Conservation (phyloP, 208 protist genomes). For the Borovskyia barvae region DNA sequence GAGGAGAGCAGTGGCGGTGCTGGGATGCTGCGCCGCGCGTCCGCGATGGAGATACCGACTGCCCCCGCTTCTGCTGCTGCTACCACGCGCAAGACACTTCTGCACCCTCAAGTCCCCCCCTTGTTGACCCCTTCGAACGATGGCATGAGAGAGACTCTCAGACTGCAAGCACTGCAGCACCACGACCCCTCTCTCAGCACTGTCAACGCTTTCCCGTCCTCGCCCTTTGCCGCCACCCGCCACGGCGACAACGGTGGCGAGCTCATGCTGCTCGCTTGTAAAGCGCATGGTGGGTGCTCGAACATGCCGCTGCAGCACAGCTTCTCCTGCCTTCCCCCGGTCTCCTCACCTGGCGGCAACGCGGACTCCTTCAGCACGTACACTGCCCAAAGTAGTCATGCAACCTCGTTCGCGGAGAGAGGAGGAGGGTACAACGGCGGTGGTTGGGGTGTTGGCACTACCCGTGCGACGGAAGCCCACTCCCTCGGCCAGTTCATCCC, state of each 20-base stretch:
- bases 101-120: too few relatives aligned
- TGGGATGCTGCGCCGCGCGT: too few relatives aligned
- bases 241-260: slow-evolving; percentile 10
- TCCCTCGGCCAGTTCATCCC: slow-evolving; percentile 10
- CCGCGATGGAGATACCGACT: too few relatives aligned
- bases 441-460: too few relatives aligned
- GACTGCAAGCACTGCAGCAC: too few relatives aligned
- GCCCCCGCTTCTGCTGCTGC: too few relatives aligned
- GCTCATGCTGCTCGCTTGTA: slow-evolving; percentile 22
- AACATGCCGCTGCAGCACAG: slow-evolving; percentile 8
- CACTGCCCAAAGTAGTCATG: slow-evolving; percentile 2
- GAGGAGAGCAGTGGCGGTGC: too few relatives aligned
- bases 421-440: background rate
- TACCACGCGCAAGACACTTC: too few relatives aligned
- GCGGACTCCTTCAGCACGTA: slow-evolving; percentile 3
- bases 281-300: background rate
- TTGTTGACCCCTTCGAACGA: too few relatives aligned
- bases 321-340: slow-evolving; percentile 7
- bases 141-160: too few relatives aligned
- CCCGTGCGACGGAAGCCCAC: background rate
- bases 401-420: background rate
- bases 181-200: too few relatives aligned
- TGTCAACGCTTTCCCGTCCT: too few relatives aligned
- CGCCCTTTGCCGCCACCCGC: background rate
- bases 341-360: slow-evolving; percentile 2